phyloP scores from a whole-genome alignment of 31 red algal species.

The Asparagopsis taxiformis region DNA sequence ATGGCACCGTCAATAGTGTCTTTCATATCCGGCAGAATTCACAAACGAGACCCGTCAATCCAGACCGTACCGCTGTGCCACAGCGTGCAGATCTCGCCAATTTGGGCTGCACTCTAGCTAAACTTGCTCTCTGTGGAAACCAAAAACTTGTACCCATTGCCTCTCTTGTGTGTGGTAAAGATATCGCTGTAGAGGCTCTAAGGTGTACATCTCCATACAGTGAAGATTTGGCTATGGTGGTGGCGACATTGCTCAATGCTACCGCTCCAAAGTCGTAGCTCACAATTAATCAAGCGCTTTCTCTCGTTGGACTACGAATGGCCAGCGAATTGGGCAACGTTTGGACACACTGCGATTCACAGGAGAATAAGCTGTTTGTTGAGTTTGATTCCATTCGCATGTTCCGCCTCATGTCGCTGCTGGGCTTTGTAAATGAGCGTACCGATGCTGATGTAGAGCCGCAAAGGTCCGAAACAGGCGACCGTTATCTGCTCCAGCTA shows the following conservation, averaged over 20 bases:
- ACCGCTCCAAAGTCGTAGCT: constrained; percentile 15
- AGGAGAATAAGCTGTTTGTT: constrained; percentile 41
- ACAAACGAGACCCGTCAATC: too few relatives aligned
- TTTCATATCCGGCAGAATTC: too few relatives aligned
- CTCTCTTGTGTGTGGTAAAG: constrained; percentile 24
- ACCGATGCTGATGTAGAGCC: constrained; percentile 51
- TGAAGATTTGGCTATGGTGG: constrained; percentile 46
- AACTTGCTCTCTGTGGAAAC: constrained; percentile 52
- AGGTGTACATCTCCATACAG: constrained; percentile 37
- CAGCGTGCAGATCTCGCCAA: constrained; percentile 63
- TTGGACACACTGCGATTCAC: too few relatives aligned
- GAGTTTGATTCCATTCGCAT: constrained; percentile 68
- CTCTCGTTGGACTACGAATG: constrained; percentile 49
- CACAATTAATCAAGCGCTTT: constrained; percentile 27
- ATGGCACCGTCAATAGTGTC: too few relatives aligned
- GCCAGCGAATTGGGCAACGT: too few relatives aligned
- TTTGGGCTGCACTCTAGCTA: too few relatives aligned
- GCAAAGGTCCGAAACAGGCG: constrained; percentile 85
- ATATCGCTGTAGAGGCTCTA: constrained; percentile 45
- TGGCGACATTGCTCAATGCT: too few relatives aligned
- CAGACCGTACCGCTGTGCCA: constrained; percentile 28
- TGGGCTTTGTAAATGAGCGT: constrained; percentile 77
- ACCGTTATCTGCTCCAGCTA: constrained; percentile 83
- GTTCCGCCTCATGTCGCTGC: constrained; percentile 43
- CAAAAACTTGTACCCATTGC: constrained; percentile 43